phyloP scores from a whole-genome alignment of 208 protist species.

The Leishmania braziliensis region DNA sequence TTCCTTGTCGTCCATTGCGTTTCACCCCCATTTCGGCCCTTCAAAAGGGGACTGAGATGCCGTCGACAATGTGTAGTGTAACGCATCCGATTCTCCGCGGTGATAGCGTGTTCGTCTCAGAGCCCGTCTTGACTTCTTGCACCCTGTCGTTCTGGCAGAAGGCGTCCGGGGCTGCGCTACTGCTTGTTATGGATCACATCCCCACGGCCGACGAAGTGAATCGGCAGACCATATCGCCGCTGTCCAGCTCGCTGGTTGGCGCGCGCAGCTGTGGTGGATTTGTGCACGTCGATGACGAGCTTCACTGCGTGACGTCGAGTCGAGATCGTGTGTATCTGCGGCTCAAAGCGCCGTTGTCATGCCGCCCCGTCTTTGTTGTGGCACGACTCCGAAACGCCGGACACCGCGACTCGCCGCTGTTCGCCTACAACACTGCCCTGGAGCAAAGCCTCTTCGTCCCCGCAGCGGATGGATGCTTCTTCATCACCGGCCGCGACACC shows the following conservation, averaged over 20 bases:
- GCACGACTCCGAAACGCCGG: slow-evolving; percentile 12
- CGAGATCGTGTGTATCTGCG: slow-evolving; percentile 20
- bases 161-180: background rate
- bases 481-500: background rate
- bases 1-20: slow-evolving; percentile 29
- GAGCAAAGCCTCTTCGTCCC: slow-evolving; percentile 9
- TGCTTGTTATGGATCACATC: slow-evolving; percentile 23
- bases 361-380: slow-evolving; percentile 22
- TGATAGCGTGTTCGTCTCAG: slow-evolving; percentile 37
- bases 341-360: slow-evolving; percentile 4
- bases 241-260: slow-evolving; percentile 11
- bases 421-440: slow-evolving; percentile 31
- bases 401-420: slow-evolving; percentile 19
- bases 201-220: slow-evolving; percentile 22
- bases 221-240: background rate
- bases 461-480: slow-evolving; percentile 20
- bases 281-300: slow-evolving; percentile 26
- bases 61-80: background rate
- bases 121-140: slow-evolving; percentile 44
- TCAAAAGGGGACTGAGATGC: background rate
- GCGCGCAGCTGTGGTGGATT: slow-evolving; percentile 25
- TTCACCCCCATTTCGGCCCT: slow-evolving; percentile 6
- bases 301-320: slow-evolving; percentile 16
- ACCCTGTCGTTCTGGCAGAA: slow-evolving; percentile 44
- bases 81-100: slow-evolving; percentile 13